These are phyloP conservation scores for Immersiporthe knoxdaviesiana DNA, from an alignment of 2,329 filamentous ascomycete genomes.

Conservation along the genomic window DNA sequence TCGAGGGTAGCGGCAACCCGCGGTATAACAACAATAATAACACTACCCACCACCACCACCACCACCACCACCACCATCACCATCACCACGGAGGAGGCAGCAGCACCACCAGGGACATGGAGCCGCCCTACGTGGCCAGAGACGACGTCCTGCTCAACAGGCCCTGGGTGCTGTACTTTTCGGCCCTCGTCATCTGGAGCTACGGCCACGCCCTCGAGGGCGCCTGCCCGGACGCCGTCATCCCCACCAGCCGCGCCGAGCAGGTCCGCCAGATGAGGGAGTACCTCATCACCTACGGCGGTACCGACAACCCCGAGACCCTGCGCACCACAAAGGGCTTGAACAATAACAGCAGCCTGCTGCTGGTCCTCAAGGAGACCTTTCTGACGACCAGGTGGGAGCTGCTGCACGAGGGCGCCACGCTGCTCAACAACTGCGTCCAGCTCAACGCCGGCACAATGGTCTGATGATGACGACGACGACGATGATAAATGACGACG, in stretches of 20 bases:
- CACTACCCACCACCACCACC: background rate
- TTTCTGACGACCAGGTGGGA: slow-evolving; percentile 90
- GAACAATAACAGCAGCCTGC: slow-evolving; percentile 79
- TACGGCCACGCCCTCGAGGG: slow-evolving; percentile 93
- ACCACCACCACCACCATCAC: background rate
- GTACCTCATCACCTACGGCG: slow-evolving; percentile 74
- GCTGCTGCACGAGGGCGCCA: slow-evolving; percentile 83
- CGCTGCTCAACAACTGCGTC: slow-evolving; percentile 80
- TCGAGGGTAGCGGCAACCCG: slow-evolving; percentile 52
- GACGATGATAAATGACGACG: background rate
- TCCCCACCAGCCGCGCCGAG: slow-evolving; percentile 63
- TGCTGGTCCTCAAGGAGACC: slow-evolving; percentile 79
- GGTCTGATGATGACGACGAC: slow-evolving; percentile 36
- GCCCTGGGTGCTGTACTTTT: slow-evolving; percentile 95
- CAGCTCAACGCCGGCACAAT: slow-evolving; percentile 49
- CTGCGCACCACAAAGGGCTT: slow-evolving; percentile 73
- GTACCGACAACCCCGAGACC: slow-evolving; percentile 74
- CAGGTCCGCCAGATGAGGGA: slow-evolving; percentile 77
- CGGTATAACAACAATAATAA: slow-evolving; percentile 35
- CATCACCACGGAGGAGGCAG: too few species aligned
- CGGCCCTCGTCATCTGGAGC: slow-evolving; percentile 89
- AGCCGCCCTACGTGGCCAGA: slow-evolving; percentile 72
- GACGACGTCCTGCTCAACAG: slow-evolving; percentile 90
- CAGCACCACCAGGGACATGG: slow-evolving; percentile 38
- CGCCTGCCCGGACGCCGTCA: slow-evolving; percentile 58